Percentiles rank a stretch among this genome's conserved stretches.
phyloP scores from a whole-genome alignment of 176 grass and related monocot genomes.

The Ampelocalamus luodianensis region DNA sequence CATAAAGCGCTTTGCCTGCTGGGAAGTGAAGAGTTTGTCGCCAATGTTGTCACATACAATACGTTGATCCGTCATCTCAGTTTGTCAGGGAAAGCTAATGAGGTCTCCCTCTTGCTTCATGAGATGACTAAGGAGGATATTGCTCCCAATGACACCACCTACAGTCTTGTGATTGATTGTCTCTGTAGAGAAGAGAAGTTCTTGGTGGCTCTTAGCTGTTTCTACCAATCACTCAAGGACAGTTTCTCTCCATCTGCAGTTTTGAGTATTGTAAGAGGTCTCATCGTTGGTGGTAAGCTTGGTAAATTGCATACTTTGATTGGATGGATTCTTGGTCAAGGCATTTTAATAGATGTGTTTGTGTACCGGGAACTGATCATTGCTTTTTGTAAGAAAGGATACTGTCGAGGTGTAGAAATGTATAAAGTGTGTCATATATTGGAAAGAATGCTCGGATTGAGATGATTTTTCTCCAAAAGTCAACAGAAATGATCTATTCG shows the following conservation, averaged over 20 bases:
- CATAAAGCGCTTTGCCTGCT: slow-evolving; percentile 53
- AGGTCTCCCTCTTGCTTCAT: slow-evolving; percentile 57
- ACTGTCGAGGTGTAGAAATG: slow-evolving; percentile 44
- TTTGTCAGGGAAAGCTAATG: slow-evolving; percentile 45
- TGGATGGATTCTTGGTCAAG: no score
- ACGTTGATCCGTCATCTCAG: slow-evolving; percentile 71
- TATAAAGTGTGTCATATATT: slow-evolving; percentile 69
- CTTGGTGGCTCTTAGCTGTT: slow-evolving; percentile 60
- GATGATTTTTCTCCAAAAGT: slow-evolving; percentile 48
- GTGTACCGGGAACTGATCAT: no score
- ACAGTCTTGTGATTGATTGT: slow-evolving; percentile 63
- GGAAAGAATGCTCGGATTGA: slow-evolving; percentile 70
- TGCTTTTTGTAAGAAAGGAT: no score
- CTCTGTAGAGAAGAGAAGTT: slow-evolving; percentile 70
- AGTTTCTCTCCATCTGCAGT: slow-evolving; percentile 53
- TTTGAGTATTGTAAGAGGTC: slow-evolving; percentile 54
- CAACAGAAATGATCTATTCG: slow-evolving; percentile 23
- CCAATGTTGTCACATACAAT: slow-evolving; percentile 68
- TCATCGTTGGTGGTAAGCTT: slow-evolving; percentile 61
- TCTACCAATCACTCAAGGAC: slow-evolving; percentile 57
- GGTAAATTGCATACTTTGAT: slow-evolving; percentile 44
- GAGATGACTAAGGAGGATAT: slow-evolving; percentile 65
- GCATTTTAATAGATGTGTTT: no score
- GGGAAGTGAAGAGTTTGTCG: slow-evolving; percentile 58
- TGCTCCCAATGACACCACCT: slow-evolving; percentile 57